Percentiles rank a stretch among this genome's conserved stretches.
Conservation (phyloP, 805 yeast genomes). For the Schwanniomyces sp. region DNA sequence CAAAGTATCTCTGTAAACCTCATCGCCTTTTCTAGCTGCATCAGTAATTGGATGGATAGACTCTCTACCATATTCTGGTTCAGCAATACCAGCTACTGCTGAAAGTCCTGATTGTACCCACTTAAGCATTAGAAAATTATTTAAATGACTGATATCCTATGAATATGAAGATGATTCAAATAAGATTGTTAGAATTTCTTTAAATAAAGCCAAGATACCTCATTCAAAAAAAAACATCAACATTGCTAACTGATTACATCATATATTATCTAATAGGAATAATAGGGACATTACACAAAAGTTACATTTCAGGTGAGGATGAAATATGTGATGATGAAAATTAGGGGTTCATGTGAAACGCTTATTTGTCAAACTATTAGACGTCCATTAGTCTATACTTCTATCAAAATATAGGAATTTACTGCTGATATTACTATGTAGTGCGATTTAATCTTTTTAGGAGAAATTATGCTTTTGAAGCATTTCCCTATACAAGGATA, state of each 20-base stretch:
- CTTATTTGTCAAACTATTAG: no score
- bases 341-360: no score
- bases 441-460: no score
- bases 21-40: slow-evolving; percentile 42
- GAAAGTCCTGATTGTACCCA: slow-evolving; percentile 86
- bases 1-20: slow-evolving; percentile 53
- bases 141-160: neutral
- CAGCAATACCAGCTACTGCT: slow-evolving; percentile 96
- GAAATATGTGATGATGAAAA: no score
- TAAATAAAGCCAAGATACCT: neutral
- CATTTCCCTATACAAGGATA: no score
- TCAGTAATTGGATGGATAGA: slow-evolving; percentile 85
- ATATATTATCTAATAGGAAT: neutral
- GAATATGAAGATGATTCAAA: neutral
- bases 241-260: neutral
- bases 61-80: slow-evolving; percentile 93
- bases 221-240: neutral
- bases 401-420: no score
- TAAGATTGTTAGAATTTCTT: neutral
- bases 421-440: no score
- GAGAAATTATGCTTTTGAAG: no score
- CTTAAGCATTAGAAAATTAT: slow-evolving; percentile 52
- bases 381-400: no score
- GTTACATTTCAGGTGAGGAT: neutral
- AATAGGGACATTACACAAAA: neutral